Evolutionary conservation across 179 eudicot genomes (phyloP).

Genomic region (Actinidia arguta): DNA sequence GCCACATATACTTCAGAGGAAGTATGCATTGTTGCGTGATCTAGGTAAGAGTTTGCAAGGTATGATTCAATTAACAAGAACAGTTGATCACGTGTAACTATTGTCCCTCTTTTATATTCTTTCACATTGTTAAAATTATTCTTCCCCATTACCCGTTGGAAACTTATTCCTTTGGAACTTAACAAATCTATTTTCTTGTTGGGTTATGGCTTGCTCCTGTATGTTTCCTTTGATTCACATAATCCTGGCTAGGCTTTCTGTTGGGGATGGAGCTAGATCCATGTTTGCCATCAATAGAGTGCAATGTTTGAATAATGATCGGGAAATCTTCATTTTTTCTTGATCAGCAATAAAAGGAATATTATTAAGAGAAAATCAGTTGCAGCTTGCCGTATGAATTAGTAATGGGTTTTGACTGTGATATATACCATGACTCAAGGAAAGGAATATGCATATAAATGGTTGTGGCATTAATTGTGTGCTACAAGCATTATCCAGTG

Average conservation of each 20-base stretch:
- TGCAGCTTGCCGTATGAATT: background rate
- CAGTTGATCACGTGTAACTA: background rate
- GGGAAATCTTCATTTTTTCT: background rate
- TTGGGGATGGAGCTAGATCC: background rate
- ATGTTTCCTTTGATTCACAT: background rate
- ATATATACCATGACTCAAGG: background rate
- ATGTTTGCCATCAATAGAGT: background rate
- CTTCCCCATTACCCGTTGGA: background rate
- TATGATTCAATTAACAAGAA: conserved; percentile 17
- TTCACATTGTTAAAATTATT: conserved; percentile 1
- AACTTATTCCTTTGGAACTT: background rate
- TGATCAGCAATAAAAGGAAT: background rate
- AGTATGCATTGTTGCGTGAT: conserved; percentile 71
- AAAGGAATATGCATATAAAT: background rate
- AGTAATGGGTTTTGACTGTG: background rate
- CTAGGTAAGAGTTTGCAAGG: conserved; percentile 72
- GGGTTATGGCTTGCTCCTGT: background rate
- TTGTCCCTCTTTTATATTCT: background rate
- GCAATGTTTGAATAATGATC: background rate
- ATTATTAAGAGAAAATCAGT: too few species aligned
- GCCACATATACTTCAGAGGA: conserved; percentile 67
- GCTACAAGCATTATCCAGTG: background rate
- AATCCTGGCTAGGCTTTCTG: background rate
- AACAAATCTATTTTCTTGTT: background rate
- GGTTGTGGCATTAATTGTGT: background rate